These are phyloP conservation scores for Mortierella claussenii DNA, from an alignment of 192 early-diverging fungal genomes.

Conservation along the genomic window DNA sequence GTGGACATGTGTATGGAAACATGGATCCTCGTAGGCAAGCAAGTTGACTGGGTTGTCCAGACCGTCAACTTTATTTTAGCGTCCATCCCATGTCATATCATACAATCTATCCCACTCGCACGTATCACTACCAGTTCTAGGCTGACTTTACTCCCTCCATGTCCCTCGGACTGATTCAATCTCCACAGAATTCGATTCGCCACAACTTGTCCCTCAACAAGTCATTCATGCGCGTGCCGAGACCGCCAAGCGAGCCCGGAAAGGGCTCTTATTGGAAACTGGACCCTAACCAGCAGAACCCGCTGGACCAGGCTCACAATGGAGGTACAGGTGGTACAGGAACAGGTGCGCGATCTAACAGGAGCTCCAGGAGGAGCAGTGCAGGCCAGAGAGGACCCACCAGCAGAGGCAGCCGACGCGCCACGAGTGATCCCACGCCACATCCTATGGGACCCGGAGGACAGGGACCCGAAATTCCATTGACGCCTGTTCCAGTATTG, in stretches of 20 bases:
- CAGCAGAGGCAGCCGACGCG: slow-evolving; percentile 27
- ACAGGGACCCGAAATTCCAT: slow-evolving; percentile 23
- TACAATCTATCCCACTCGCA: too few species aligned
- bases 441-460: slow-evolving; percentile 30
- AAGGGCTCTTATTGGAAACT: slow-evolving; percentile 77
- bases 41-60: too few species aligned
- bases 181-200: slow-evolving; percentile 87
- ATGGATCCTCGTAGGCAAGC: too few species aligned
- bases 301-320: slow-evolving; percentile 20
- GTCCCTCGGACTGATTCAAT: too few species aligned
- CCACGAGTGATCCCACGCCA: slow-evolving; percentile 45
- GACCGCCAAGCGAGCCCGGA: slow-evolving; percentile 73
- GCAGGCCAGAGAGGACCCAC: slow-evolving; percentile 22
- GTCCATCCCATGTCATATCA: too few species aligned
- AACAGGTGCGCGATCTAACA: slow-evolving; percentile 14
- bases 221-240: slow-evolving; percentile 79
- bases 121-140: too few species aligned
- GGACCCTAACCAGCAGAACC: slow-evolving; percentile 54
- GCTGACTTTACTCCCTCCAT: too few species aligned
- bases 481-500: slow-evolving; percentile 42
- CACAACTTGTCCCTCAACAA: slow-evolving; percentile 91
- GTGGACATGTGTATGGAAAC: too few species aligned
- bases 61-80: too few species aligned
- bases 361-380: slow-evolving; percentile 44
- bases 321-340: slow-evolving; percentile 16